Evolutionary conservation across 257 asterid species (phyloP).

Genomic region (Przewalskia tangutica): DNA sequence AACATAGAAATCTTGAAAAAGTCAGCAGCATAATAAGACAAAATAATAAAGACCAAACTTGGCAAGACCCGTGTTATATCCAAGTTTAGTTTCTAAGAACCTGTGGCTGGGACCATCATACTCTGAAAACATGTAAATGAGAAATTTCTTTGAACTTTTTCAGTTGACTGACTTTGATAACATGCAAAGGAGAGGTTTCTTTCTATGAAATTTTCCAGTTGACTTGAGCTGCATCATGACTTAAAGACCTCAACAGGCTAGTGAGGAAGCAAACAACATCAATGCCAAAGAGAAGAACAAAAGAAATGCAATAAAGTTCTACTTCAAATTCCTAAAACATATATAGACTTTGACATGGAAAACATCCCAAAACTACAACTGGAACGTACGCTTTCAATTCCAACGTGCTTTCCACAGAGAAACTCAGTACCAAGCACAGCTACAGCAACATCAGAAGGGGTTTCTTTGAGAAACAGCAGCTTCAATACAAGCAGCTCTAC

Average conservation of each 20-base stretch:
- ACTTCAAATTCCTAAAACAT: neutral
- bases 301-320: neutral
- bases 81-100: neutral
- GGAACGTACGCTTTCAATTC: slow-evolving; percentile 20
- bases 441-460: neutral
- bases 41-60: neutral
- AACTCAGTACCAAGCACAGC: slow-evolving; percentile 10
- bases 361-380: slow-evolving; percentile 5
- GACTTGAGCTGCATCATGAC: neutral
- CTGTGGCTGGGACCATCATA: neutral
- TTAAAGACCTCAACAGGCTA: neutral
- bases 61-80: neutral
- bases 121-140: neutral
- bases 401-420: slow-evolving; percentile 20
- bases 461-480: neutral
- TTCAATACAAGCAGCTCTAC: neutral
- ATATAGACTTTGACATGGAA: neutral
- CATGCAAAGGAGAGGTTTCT: neutral
- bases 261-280: neutral
- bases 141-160: neutral
- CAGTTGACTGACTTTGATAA: neutral
- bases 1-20: neutral
- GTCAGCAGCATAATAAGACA: neutral
- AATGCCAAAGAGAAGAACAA: neutral
- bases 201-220: neutral